Base-by-base conservation (phyloP, 805 yeast species). In the Kodamaea kakaduensis region DNA sequence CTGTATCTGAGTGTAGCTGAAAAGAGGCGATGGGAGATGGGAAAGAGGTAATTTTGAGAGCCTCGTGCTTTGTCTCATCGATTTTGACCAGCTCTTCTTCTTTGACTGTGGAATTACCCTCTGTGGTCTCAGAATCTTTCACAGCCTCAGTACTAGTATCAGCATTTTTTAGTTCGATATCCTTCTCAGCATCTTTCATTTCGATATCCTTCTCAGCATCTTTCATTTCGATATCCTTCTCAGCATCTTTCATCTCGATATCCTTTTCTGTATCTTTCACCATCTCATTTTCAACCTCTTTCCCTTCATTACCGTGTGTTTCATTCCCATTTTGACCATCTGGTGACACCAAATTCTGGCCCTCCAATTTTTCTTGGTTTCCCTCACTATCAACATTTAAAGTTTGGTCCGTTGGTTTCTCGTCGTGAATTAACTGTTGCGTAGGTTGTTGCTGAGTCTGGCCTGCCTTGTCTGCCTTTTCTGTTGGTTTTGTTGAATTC, bases 1-100 rank as follows among this genome's bases (percentile, higher is more conserved):
- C 56, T 12, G 52, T 29, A 2, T 41, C 19, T 0, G 36, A 25
- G 31, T 61, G 65, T n/a, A n/a, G n/a, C n/a, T n/a, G 26, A 38
- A 27, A 19, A 14, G 25, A 18, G 20, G 12, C 3, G 67, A 65
- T 14, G 32, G 13, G 1, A 54, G n/a, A 14, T 32, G 13, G 10
- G 34, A 15, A 3, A 17, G n/a, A n/a, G n/a, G n/a, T n/a, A n/a
- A n/a, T n/a, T n/a, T n/a, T n/a, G n/a, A n/a, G n/a, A n/a, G n/a
- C n/a, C n/a, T n/a, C n/a, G n/a, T n/a, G n/a, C n/a, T n/a, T n/a
- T n/a, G n/a, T n/a, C n/a, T n/a, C n/a, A n/a, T n/a, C n/a, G n/a
- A n/a, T n/a, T n/a, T n/a, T n/a, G n/a, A n/a, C n/a, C n/a, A 2
- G 8, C 6, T 12, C 10, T 27, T 9, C 15, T 2, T 27, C 17